Evolutionary conservation across 208 protist species (phyloP), one percentile per base, ranked within the genome.

Genomic region (Tetramitus jugosus): DNA sequence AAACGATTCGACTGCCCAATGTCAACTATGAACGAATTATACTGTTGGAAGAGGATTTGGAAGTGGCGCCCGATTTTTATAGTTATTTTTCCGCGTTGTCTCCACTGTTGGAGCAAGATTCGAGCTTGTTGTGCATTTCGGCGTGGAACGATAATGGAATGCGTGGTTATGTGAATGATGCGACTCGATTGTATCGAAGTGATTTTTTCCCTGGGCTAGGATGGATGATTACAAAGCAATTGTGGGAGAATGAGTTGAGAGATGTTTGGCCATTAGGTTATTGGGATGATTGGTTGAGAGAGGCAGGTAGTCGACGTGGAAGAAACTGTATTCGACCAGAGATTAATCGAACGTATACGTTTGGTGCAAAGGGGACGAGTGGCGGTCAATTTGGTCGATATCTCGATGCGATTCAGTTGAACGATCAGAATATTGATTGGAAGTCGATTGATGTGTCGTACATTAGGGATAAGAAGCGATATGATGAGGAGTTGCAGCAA

Each of bases 141-240:
- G 81, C 81, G 3, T 89, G 81, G 82, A 89, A 89, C 64, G 86
- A 89, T 81, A 86, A 88, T 79, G 86, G 84, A 33, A 72, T 84
- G 49, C 20, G 2, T 6, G 33, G 39, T 29, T 56, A 49, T 37
- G 39, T 82, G 13, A 45, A 74, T 39, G 79, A 82, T 67, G 1
- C 78, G 17, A 1, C 2, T 42, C 72, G 31, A 42, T 49, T 92
- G 26, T 83, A 87, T 43, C 68, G 87, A 64, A 84, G 82, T 29
- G 86, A 91, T 61, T 92, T 91, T 79, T 91, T 92, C 68, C 87
- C 88, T 7, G 89, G 89, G 0, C 68, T 92, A 0, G 89, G 89
- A 39, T 92, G 89, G 89, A 77, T 91, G 56, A 31, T 89, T 1
- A 61, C 77, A 3, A 40, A 77, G 26, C 64, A 65, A 10, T 79